Percentiles rank a stretch among this genome's conserved stretches.
These are phyloP conservation scores for Calonectria pseudoreteaudii DNA, from an alignment of 2,329 filamentous ascomycete genomes.

Conservation along the genomic window DNA sequence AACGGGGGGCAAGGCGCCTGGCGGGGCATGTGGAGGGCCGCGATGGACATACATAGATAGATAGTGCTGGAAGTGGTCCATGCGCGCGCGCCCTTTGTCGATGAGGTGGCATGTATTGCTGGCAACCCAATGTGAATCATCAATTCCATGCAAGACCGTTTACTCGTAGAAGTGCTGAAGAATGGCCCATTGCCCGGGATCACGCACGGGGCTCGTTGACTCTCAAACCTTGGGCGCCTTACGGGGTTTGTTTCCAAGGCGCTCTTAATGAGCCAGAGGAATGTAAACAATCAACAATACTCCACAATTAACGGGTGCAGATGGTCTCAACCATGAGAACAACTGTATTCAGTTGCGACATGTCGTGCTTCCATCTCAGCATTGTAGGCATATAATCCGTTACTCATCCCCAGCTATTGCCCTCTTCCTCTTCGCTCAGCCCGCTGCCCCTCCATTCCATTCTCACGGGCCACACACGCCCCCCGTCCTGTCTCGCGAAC, in stretches of 20 bases:
- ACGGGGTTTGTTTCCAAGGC: not conserved
- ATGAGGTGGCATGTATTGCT: not conserved
- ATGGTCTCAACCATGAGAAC: not conserved
- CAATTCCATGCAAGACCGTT: not conserved
- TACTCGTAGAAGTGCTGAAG: not conserved
- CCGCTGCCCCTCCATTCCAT: not conserved
- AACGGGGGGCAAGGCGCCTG: not conserved
- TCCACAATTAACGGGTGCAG: not conserved
- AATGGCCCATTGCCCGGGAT: not conserved
- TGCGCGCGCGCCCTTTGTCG: not conserved
- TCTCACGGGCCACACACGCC: not conserved
- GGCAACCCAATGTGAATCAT: not conserved
- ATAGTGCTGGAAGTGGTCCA: not conserved
- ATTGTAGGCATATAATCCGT: not conserved
- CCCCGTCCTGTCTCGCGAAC: slow-evolving; percentile 6
- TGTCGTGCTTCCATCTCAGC: no score
- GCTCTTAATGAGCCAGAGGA: not conserved
- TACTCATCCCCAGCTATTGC: not conserved
- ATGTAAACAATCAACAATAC: slow-evolving; percentile 4
- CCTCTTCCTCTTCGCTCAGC: not conserved
- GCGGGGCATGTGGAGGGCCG: slow-evolving; percentile 3
- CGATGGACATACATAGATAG: no score
- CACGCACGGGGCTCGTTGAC: not conserved
- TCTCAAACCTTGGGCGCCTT: not conserved
- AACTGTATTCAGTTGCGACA: not conserved